Base-by-base conservation (phyloP, 2,329 filamentous ascomycete species). In the Fusarium sp. region DNA sequence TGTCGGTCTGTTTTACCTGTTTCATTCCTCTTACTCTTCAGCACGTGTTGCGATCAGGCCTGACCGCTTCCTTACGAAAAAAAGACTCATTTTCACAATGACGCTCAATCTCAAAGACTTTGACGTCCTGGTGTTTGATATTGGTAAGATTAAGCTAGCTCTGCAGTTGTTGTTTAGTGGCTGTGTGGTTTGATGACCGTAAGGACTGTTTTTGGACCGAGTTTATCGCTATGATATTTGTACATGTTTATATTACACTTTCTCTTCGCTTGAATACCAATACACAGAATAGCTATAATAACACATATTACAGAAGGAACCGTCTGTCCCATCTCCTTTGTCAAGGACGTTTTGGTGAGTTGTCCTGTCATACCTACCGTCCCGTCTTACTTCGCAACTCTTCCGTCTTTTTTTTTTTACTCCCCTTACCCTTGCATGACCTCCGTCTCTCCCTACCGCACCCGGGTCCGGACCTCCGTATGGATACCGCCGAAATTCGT, bases 291-390 rank as follows among this genome's bases (percentile, higher is more conserved):
- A 69, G 62, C 23, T 26, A 56, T 67, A 69, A 61, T 69, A 69
- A 69, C 67, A 69, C 48, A 56, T 24, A 26, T 48, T 69, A 47
- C 72, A 94, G 91, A 94, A 85, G 91, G 92, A 66, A 94, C 92
- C 48, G 89, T 94, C 67, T 94, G 91, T 78, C 90, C 91, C 71
- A 93, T 94, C 77, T 92, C 90, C 71, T 94, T 94, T 79, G 92
- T 94, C 79, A 92, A 92, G 81, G 90, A 94, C 77, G 88, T 92
- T 68, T 82, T 94, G 81, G 92, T 94, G 88, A 86, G 91, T 81
- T 46, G 50, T 64, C 65, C 51, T 59, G 52, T 63, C 54, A 46
- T 56, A 24, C 12, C 56, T 56, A 24, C 12, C 56, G 56, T 65
- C 46, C 42, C 57, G 60, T 65, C 43, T 60, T 48, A 62, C 50